Percentiles rank a stretch among this genome's conserved stretches.
phyloP scores from a whole-genome alignment of 768 basidiomycete genomes.

The Tricholoma terreum region DNA sequence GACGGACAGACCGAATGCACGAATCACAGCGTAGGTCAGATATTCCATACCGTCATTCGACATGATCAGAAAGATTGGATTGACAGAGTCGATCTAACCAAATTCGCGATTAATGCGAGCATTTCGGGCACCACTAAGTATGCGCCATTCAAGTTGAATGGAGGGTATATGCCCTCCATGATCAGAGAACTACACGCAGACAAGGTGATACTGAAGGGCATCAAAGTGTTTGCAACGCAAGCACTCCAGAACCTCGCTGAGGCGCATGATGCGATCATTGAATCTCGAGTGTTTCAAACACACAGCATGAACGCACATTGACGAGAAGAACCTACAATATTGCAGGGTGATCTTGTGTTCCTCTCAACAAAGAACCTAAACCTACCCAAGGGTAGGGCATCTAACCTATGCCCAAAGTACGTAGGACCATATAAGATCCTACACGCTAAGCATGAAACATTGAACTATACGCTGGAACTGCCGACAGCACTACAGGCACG shows the following conservation, averaged over 20 bases:
- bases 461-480: conserved; percentile 20
- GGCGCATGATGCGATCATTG: conserved; percentile 39
- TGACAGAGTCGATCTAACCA: conserved; percentile 24
- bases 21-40: conserved; percentile 28
- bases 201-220: conserved; percentile 12
- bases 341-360: no score
- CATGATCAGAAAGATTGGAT: conserved; percentile 28
- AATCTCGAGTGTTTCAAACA: conserved; percentile 24
- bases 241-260: conserved; percentile 19
- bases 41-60: conserved; percentile 20
- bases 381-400: conserved; percentile 24
- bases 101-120: conserved; percentile 36
- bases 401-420: conserved; percentile 34
- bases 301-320: conserved; percentile 26
- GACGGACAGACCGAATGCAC: conserved; percentile 10
- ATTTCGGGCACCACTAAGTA: conserved; percentile 28
- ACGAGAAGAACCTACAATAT: no score
- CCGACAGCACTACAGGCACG: conserved; percentile 1
- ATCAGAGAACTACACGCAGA: conserved; percentile 9
- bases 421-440: conserved; percentile 36
- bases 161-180: conserved; percentile 22
- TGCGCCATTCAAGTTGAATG: conserved; percentile 30
- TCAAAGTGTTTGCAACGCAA: conserved; percentile 21
- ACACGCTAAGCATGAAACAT: conserved; percentile 14
- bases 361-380: conserved; percentile 34